phyloP scores from a whole-genome alignment of 371 early-diverging fungal genomes.

The Mortierella sp. region DNA sequence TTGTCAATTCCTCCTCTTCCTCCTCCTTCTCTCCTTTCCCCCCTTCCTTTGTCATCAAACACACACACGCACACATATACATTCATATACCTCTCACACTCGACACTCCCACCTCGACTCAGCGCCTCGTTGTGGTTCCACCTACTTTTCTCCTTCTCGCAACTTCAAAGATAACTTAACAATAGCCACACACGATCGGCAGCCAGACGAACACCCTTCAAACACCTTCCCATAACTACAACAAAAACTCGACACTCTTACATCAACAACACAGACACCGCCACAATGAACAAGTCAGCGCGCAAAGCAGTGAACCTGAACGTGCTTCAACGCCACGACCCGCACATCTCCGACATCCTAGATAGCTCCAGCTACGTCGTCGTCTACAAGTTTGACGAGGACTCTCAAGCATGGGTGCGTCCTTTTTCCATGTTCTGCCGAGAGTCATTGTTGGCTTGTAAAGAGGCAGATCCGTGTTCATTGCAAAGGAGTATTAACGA shows the following conservation, averaged over 20 bases:
- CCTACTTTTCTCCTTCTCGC: background rate
- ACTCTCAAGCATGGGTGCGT: conserved; percentile 77
- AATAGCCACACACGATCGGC: background rate
- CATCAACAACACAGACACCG: conserved; percentile 1
- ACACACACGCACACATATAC: no score
- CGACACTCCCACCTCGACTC: background rate
- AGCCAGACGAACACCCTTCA: background rate
- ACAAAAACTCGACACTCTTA: background rate
- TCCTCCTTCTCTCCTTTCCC: background rate
- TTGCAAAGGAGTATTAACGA: background rate
- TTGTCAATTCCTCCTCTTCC: background rate
- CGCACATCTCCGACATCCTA: conserved; percentile 73
- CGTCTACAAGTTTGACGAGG: conserved; percentile 81
- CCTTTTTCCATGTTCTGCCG: background rate
- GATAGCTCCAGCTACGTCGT: conserved; percentile 83
- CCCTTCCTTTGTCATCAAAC: background rate
- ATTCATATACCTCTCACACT: background rate
- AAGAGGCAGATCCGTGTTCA: background rate
- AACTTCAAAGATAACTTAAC: background rate
- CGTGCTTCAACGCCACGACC: conserved; percentile 81
- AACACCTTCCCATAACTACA: background rate
- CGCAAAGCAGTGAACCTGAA: conserved; percentile 77
- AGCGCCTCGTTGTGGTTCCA: background rate
- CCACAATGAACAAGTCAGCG: conserved; percentile 69
- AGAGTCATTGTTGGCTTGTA: background rate